Evolutionary conservation across 2,329 filamentous ascomycete species (phyloP).

Genomic region (Chaetothyriales sp.): DNA sequence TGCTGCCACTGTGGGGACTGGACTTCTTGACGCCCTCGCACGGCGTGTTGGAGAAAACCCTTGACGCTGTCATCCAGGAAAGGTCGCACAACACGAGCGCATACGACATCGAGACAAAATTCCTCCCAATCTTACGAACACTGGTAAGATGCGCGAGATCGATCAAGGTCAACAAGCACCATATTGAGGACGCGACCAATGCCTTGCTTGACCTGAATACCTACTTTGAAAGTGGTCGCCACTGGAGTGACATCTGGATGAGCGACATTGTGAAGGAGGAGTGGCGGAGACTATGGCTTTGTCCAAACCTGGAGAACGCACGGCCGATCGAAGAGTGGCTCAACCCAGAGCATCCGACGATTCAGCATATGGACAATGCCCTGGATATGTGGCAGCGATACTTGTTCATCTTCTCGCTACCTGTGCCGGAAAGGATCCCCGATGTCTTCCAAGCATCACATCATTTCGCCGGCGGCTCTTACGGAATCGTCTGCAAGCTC

Average conservation of each 20-base stretch:
- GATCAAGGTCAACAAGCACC: constrained; percentile 28
- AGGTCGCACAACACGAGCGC: constrained; percentile 32
- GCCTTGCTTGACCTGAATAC: constrained; percentile 37
- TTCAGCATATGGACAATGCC: constrained; percentile 25
- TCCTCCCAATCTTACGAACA: constrained; percentile 39
- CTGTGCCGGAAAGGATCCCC: constrained; percentile 42
- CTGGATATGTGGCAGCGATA: constrained; percentile 31
- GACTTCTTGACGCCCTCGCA: constrained; percentile 41
- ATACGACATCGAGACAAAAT: constrained; percentile 38
- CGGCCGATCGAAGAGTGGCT: constrained; percentile 26
- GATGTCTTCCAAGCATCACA: constrained; percentile 51
- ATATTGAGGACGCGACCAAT: constrained; percentile 35
- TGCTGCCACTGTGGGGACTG: constrained; percentile 42
- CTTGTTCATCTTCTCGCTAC: constrained; percentile 44
- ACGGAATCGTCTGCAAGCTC: constrained; percentile 49
- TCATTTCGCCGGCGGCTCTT: constrained; percentile 47
- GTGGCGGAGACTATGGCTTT: constrained; percentile 37
- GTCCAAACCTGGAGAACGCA: constrained; percentile 30
- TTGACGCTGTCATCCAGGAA: constrained; percentile 39
- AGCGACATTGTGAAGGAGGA: constrained; percentile 31
- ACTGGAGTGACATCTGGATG: constrained; percentile 37
- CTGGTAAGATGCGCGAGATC: constrained; percentile 39
- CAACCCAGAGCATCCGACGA: constrained; percentile 26
- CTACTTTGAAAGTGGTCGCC: constrained; percentile 37
- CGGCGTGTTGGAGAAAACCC: constrained; percentile 40